Evolutionary conservation across 2,329 filamentous ascomycete genomes (phyloP).

Genomic region (Pseudogymnoascus sp.): DNA sequence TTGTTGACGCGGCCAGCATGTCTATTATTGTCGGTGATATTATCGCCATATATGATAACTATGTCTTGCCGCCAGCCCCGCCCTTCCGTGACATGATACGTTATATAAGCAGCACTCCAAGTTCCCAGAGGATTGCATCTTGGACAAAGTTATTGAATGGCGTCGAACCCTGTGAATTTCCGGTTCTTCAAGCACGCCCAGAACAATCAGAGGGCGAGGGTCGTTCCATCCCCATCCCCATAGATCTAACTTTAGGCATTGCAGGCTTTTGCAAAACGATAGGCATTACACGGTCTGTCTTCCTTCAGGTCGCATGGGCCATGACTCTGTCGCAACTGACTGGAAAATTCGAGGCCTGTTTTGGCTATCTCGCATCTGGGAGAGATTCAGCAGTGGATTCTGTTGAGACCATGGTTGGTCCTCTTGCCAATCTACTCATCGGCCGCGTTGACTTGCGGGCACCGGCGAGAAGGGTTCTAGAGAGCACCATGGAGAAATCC

Average conservation of each 20-base stretch:
- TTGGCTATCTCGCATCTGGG: constrained; percentile 32
- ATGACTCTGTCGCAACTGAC: constrained; percentile 33
- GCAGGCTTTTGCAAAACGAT: constrained; percentile 30
- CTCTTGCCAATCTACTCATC: constrained; percentile 34
- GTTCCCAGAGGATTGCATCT: constrained; percentile 15
- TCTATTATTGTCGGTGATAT: constrained; percentile 11
- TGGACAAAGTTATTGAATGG: constrained; percentile 24
- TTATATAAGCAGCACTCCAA: neutral
- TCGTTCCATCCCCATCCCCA: constrained; percentile 11
- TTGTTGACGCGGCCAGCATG: constrained; percentile 10
- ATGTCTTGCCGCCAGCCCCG: constrained; percentile 1
- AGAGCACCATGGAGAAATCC: constrained; percentile 9
- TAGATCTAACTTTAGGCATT: constrained; percentile 16
- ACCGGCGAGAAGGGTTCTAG: neutral
- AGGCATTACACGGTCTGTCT: constrained; percentile 33
- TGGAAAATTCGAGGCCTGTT: constrained; percentile 30
- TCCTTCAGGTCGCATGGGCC: constrained; percentile 45
- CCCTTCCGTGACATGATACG: neutral
- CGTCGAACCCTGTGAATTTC: constrained; percentile 30
- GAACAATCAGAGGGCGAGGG: constrained; percentile 7
- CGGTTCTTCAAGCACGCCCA: constrained; percentile 20
- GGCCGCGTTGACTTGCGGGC: constrained; percentile 19
- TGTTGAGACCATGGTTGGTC: constrained; percentile 39
- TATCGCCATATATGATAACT: neutral
- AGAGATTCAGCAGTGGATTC: constrained; percentile 36